Evolutionary conservation across 2,329 filamentous ascomycete species (phyloP).

Genomic region (Ustilaginoidea virens): DNA sequence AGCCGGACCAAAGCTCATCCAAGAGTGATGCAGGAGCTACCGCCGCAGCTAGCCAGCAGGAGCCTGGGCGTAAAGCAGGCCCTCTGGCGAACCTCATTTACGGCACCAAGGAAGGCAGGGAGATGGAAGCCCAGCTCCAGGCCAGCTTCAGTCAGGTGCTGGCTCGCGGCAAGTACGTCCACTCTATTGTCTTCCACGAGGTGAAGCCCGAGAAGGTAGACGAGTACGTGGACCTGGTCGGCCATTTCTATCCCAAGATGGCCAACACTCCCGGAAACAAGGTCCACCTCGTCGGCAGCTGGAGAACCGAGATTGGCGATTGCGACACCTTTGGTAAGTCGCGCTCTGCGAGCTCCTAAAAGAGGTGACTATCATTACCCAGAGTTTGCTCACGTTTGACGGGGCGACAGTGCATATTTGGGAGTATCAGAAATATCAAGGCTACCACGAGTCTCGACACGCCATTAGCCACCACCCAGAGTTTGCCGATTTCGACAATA

Average conservation of each 20-base stretch:
- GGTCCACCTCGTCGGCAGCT: slow-evolving; percentile 92
- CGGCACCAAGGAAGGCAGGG: slow-evolving; percentile 86
- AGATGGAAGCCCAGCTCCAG: slow-evolving; percentile 91
- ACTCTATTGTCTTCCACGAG: slow-evolving; percentile 92
- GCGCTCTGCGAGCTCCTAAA: no score
- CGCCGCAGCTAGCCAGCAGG: slow-evolving; percentile 40
- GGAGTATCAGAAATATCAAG: slow-evolving; percentile 96
- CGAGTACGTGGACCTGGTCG: slow-evolving; percentile 82
- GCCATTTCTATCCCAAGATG: slow-evolving; percentile 84
- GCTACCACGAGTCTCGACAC: slow-evolving; percentile 85
- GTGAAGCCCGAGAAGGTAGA: slow-evolving; percentile 93
- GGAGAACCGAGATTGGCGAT: slow-evolving; percentile 94
- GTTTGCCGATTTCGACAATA: slow-evolving; percentile 67
- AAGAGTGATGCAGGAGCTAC: slow-evolving; percentile 21
- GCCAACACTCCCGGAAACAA: slow-evolving; percentile 75
- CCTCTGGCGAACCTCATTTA: slow-evolving; percentile 83
- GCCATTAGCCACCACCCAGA: slow-evolving; percentile 71
- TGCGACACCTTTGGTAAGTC: slow-evolving; percentile 83
- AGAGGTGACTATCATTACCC: no score
- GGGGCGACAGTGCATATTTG: slow-evolving; percentile 94
- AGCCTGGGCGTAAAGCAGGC: slow-evolving; percentile 50
- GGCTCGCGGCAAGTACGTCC: slow-evolving; percentile 92
- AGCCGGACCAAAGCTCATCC: slow-evolving; percentile 22
- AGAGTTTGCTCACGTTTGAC: no score
- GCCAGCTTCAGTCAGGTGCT: slow-evolving; percentile 90